These are phyloP conservation scores for Exserohilum turcica DNA, from an alignment of 2,329 filamentous ascomycete genomes.

Conservation along the genomic window DNA sequence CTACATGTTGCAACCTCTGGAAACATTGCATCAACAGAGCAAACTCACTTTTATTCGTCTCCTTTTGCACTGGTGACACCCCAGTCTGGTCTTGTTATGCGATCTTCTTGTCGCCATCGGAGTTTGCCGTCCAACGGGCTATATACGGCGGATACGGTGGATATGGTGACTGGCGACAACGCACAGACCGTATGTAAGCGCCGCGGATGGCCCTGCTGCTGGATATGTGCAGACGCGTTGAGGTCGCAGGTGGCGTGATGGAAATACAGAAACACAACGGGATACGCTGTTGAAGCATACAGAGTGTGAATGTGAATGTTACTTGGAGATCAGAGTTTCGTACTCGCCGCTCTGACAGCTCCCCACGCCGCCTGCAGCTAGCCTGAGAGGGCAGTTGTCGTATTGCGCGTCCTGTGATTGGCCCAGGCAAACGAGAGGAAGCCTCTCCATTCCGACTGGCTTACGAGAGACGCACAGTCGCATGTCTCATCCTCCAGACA, in stretches of 20 bases:
- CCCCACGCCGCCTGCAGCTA: slow-evolving; percentile 14
- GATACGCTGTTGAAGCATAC: slow-evolving; percentile 16
- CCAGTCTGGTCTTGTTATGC: slow-evolving; percentile 45
- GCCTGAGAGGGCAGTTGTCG: slow-evolving; percentile 16
- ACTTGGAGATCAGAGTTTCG: slow-evolving; percentile 7
- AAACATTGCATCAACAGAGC: too few relatives aligned
- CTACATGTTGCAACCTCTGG: too few relatives aligned
- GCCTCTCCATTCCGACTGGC: not conserved
- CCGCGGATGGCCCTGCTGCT: not conserved
- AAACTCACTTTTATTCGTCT: slow-evolving; percentile 43
- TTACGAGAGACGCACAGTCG: slow-evolving; percentile 2
- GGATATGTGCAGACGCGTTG: slow-evolving; percentile 5
- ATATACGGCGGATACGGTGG: slow-evolving; percentile 9
- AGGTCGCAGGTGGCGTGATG: not conserved
- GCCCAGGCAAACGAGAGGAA: not conserved
- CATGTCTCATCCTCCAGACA: not conserved
- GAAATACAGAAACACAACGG: not conserved
- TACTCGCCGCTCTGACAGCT: slow-evolving; percentile 18
- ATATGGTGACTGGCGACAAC: slow-evolving; percentile 1
- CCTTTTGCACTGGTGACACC: slow-evolving; percentile 43
- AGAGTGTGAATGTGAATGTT: not conserved
- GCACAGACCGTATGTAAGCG: not conserved
- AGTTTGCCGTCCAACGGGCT: slow-evolving; percentile 1
- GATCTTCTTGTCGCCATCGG: slow-evolving; percentile 38
- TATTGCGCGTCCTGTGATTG: slow-evolving; percentile 24